Base-by-base conservation (phyloP, 192 early-diverging fungal genomes). In the Podochytrium sp. region DNA sequence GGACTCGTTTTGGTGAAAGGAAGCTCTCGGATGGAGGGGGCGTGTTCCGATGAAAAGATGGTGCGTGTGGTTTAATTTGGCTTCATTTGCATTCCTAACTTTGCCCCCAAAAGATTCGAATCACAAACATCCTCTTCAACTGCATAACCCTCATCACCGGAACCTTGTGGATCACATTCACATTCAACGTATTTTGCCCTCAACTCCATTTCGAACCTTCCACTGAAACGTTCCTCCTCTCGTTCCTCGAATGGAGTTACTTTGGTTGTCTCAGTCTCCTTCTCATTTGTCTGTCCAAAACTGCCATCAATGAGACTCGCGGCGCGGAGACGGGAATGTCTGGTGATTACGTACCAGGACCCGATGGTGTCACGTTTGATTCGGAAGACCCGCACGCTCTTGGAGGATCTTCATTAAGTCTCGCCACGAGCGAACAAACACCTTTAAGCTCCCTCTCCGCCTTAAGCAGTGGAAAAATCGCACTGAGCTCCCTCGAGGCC, bases 101-200 rank as follows among this genome's bases (percentile, higher is more conserved):
- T 47, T 47, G 43, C 20, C 43, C 30, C 30, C 0, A 1, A 20
- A 27, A 69, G 66, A 69, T 69, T 34, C 30, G 66, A 6, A 1
- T 1, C 1, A 60, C 69, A 6, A 39, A 29, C 38, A 71, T 29
- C 30, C 25, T 40, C 12, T 37, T 71, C 2, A 71, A 41, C 25
- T 0, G 0, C 0, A 10, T 42, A 1, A 55, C 69, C 10, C 16
- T 59, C 12, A 25, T 39, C 33, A 59, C 56, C 10, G 69, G 55
- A 18, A 32, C 40, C 2, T 30, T 71, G 38, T 42, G 55, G 69
- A 71, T 71, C 25, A n/a, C 35, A 3, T 60, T 59, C 57, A 43
- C 69, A 60, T 57, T 71, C 57, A 55, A 60, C 34, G 52, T 71
- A 56, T 71, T 59, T 41, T 71, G 69, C 57, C 69, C 69, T 2